Evolutionary conservation across 2,329 filamentous ascomycete species (phyloP), one percentile per base, ranked within the genome.

Genomic region (Ciborinia camelliae): DNA sequence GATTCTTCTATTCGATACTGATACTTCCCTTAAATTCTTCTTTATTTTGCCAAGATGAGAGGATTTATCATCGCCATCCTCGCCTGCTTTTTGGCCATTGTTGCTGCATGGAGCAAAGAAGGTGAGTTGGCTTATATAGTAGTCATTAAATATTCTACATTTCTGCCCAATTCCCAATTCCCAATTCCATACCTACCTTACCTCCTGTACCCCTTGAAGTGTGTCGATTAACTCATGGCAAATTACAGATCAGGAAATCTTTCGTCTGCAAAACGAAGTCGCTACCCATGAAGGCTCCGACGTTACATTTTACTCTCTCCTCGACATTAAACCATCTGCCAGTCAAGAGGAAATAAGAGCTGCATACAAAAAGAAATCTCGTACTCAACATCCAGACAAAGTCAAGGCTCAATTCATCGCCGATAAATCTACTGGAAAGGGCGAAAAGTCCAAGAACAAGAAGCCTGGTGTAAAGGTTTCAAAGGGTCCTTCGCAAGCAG

Each of bases 281-380:
- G 80, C 85, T 67, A 79, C 86, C 52, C 81, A 87, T 69, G 91
- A 97, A 77, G 92, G 95, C 65, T 74, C 82, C 60, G 88, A 90
- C 68, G 84, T 91, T 66, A 95, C 91, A 72, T 99, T 99, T 79
- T 99, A 99, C 85, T 89, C 96, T 75, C 95, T 97, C 79, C 82
- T 99, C 68, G 92, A 89, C 73, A 84, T 97, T 69, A 81, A 84
- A 59, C 81, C 86, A 66, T 83, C 83, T 65, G 94, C 92, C 67
- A 89, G 84, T 71, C 88, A 91, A 70, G 92, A 97, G 68, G 91
- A 97, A 68, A 90, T 99, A 79, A 92, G 89, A 81, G 96, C 95
- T 78, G 93, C 92, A 72, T 97, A 96, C 83, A 91, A 91, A 80
- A 92, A 93, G 80, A 92, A 89, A 79, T 90, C 92, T 53, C 85